phyloP scores from a whole-genome alignment of 768 basidiomycete genomes.

The Suillus spraguei region DNA sequence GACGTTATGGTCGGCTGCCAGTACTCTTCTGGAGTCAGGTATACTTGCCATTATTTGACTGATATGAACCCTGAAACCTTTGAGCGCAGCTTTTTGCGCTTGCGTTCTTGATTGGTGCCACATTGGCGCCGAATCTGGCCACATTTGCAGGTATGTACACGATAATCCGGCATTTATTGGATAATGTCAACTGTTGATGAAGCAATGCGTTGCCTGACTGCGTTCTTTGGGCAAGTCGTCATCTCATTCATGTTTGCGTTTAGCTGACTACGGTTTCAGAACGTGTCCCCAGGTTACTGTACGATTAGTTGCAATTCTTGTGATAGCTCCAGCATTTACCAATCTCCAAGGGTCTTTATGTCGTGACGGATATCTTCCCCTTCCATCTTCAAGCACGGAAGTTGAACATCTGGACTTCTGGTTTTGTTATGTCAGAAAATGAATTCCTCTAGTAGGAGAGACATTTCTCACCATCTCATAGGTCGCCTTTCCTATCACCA shows the following conservation, averaged over 20 bases:
- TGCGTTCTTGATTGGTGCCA: constrained; percentile 53
- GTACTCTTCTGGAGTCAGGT: constrained; percentile 34
- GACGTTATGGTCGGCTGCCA: constrained; percentile 32
- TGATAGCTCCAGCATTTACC: neutral
- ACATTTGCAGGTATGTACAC: constrained; percentile 46
- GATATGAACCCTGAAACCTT: neutral
- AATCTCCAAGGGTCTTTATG: constrained; percentile 40
- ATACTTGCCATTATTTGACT: neutral
- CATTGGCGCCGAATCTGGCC: constrained; percentile 49
- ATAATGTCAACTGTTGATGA: neutral
- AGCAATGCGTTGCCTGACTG: constrained; percentile 35
- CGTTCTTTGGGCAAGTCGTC: constrained; percentile 31
- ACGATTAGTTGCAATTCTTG: constrained; percentile 7
- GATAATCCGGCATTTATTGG: neutral
- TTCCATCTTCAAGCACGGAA: constrained; percentile 57
- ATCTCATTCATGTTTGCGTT: neutral
- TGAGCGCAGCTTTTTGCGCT: constrained; percentile 39
- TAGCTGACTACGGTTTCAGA: constrained; percentile 23
- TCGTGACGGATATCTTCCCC: constrained; percentile 53
- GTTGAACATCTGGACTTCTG: constrained; percentile 56
- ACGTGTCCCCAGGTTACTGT: constrained; percentile 57
- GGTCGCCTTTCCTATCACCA: constrained; percentile 32
- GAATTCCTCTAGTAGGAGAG: constrained; percentile 27
- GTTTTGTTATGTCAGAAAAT: constrained; percentile 55
- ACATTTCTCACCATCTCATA: constrained; percentile 38